Conservation (phyloP, 495 filamentous ascomycete species). For the Neurospora intermedia region DNA sequence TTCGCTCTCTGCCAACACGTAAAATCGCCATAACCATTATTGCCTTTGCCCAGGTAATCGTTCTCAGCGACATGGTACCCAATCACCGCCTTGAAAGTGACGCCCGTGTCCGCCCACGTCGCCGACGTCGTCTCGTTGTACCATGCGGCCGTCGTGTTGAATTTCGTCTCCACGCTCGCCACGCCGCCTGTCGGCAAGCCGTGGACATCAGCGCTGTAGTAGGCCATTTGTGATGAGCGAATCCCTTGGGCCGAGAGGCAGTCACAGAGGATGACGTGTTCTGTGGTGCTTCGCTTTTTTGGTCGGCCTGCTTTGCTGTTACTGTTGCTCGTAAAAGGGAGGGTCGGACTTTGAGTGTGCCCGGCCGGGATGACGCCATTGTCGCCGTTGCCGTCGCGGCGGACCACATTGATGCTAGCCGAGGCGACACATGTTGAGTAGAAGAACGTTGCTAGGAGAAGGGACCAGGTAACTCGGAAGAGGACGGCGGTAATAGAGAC, state of each 20-base stretch:
- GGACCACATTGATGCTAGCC: neutral
- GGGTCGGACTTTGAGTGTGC: neutral
- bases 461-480: neutral
- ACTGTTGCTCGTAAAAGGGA: neutral
- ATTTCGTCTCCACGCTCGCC: neutral
- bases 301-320: neutral
- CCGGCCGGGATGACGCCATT: neutral
- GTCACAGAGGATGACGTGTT: neutral
- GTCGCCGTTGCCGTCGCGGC: neutral
- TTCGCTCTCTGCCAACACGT: constrained; percentile 25
- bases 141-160: neutral
- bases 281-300: neutral
- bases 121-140: neutral
- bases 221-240: neutral
- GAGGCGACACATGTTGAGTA: neutral
- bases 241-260: neutral
- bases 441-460: neutral
- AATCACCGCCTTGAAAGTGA: constrained; percentile 19
- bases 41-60: constrained; percentile 23
- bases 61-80: constrained; percentile 20
- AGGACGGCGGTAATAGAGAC: neutral
- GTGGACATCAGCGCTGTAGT: neutral
- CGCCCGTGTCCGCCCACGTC: neutral
- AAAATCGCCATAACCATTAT: constrained; percentile 28
- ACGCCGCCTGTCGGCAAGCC: neutral